A percentile compares a stretch with the other conserved stretches of the same genome.
These are phyloP conservation scores for Cenococcum geophilum DNA, from an alignment of 495 filamentous ascomycete species.

Conservation along the genomic window DNA sequence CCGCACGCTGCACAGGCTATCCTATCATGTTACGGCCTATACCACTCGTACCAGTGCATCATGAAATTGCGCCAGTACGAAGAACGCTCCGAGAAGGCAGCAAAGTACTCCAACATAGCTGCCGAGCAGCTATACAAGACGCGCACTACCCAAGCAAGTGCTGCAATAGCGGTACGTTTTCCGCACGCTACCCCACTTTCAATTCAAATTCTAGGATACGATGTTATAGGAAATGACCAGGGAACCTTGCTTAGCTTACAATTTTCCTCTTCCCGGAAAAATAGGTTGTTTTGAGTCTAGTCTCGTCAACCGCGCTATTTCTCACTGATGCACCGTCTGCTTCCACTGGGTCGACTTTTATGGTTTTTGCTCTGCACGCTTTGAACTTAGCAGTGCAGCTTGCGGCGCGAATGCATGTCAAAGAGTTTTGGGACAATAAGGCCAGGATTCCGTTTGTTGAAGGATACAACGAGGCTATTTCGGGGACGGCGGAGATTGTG, in stretches of 20 bases:
- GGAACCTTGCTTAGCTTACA: conserved; percentile 3
- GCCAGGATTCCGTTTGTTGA: conserved; percentile 37
- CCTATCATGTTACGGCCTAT: conserved; percentile 30
- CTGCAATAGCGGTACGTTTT: conserved; percentile 34
- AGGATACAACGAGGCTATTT: conserved; percentile 39
- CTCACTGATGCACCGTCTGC: not conserved
- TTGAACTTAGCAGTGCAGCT: conserved; percentile 15
- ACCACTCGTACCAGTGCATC: conserved; percentile 41
- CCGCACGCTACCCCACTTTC: not conserved
- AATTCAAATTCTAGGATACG: not conserved
- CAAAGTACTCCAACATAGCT: conserved; percentile 39
- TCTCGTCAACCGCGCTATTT: conserved; percentile 39
- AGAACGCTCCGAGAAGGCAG: conserved; percentile 39
- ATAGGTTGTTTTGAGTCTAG: conserved; percentile 45
- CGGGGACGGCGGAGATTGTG: conserved; percentile 27
- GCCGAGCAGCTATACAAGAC: conserved; percentile 41
- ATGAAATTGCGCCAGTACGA: conserved; percentile 42
- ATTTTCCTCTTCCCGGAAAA: not conserved
- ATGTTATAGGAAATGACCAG: no score
- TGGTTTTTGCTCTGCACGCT: conserved; percentile 14
- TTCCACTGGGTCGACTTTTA: conserved; percentile 11
- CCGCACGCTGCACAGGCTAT: conserved; percentile 15
- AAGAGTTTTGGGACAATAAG: conserved; percentile 36
- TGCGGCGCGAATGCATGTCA: conserved; percentile 26
- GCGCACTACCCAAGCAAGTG: conserved; percentile 40